Base-by-base conservation (phyloP, 23 red algal species). In the Gracilaria domingensis region DNA sequence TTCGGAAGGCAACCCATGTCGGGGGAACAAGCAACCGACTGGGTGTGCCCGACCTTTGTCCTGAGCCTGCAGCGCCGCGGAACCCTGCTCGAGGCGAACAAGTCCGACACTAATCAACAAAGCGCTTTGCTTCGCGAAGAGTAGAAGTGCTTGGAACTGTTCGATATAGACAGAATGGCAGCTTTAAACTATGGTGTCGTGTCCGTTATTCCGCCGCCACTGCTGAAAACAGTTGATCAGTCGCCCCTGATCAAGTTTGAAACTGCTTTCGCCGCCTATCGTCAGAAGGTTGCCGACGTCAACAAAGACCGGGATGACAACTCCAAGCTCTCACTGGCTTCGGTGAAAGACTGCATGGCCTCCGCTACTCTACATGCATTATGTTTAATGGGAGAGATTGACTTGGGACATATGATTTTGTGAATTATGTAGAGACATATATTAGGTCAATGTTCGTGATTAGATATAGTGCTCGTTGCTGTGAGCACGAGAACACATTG, bases 311-410 rank as follows among this genome's bases (percentile, higher is more conserved):
- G 4, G 6, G 7, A 78, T 78, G 7, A 78, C 6, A 78, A 9
- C 39, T 28, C 61, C 4, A 45, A 45, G 11, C 11, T 45, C 4
- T 45, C 42, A 11, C 5, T 45, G 5, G 42, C 42, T 45, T 45
- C 61, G 4, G 33, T 66, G 5, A 66, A 66, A 12, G 61, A 66
- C 12, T 66, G 61, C 61, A 66, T 66, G 12, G 25, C 4, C 8
- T 66, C 61, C 26, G 33, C 61, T 35, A 66, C 61, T 32, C 12
- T 78, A 16, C 73, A 83, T 12, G 54, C 48, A 6, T 11, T 83
- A 9, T 83, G 79, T 60, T 25, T 83, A 8, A 62, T 83, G 25
- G 39, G 79, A 5, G 37, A 83, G n/a, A n/a, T n/a, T n/a, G n/a
- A n/a, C n/a, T n/a, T n/a, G n/a, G n/a, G n/a, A n/a, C n/a, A n/a